Evolutionary conservation across 192 early-diverging fungal species (phyloP).

Genomic region (Dissophora ornata): DNA sequence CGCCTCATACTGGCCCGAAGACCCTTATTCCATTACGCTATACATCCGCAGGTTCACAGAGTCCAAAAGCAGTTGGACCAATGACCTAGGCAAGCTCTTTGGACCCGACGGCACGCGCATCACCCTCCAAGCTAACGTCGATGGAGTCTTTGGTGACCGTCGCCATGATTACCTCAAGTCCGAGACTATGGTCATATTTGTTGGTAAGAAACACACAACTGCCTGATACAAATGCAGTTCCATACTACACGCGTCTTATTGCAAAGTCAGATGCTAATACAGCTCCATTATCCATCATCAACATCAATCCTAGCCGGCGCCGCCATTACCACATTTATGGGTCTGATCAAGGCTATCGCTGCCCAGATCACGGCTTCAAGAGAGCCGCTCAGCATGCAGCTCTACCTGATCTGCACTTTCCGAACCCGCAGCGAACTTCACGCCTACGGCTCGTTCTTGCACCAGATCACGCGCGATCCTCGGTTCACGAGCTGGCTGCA

Average conservation of each 20-base stretch:
- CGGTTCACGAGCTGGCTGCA: slow-evolving; percentile 41
- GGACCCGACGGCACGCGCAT: slow-evolving; percentile 35
- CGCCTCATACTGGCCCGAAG: slow-evolving; percentile 52
- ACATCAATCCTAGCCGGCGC: too few relatives aligned
- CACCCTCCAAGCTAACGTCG: slow-evolving; percentile 29
- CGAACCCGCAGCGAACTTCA: slow-evolving; percentile 41
- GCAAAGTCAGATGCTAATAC: too few relatives aligned
- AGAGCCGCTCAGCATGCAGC: slow-evolving; percentile 33
- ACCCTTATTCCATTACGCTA: slow-evolving; percentile 42
- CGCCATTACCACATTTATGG: slow-evolving; percentile 43
- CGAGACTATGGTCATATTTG: slow-evolving; percentile 41
- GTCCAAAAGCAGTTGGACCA: slow-evolving; percentile 36
- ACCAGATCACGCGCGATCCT: slow-evolving; percentile 38
- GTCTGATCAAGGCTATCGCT: slow-evolving; percentile 38
- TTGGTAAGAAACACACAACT: background rate
- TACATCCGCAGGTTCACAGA: slow-evolving; percentile 41
- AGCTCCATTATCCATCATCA: too few relatives aligned
- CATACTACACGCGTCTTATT: too few relatives aligned
- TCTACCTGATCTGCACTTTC: slow-evolving; percentile 41
- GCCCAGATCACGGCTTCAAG: slow-evolving; percentile 32
- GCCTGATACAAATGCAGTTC: too few relatives aligned
- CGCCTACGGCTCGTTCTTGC: slow-evolving; percentile 39
- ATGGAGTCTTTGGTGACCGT: slow-evolving; percentile 54
- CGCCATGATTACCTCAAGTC: slow-evolving; percentile 52
- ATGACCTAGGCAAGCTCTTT: slow-evolving; percentile 25